These are phyloP conservation scores for Sarocladiaceae sp. DNA, from an alignment of 2,329 filamentous ascomycete species.

Conservation along the genomic window DNA sequence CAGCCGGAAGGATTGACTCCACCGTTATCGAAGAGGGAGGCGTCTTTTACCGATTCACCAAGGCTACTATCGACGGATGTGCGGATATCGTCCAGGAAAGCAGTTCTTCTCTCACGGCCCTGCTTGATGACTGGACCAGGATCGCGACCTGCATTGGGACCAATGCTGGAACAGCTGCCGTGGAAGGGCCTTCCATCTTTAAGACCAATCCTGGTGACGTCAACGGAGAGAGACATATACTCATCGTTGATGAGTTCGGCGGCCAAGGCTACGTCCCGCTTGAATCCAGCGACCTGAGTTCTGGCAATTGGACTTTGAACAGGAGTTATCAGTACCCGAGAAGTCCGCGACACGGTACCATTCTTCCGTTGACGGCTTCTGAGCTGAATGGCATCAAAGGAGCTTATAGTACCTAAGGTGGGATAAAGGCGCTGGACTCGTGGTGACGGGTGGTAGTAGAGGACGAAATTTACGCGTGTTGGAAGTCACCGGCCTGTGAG, in stretches of 20 bases:
- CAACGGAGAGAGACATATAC: constrained; percentile 42
- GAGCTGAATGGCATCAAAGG: constrained; percentile 26
- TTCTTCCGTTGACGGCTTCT: constrained; percentile 37
- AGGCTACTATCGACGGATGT: constrained; percentile 38
- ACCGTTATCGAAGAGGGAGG: constrained; percentile 35
- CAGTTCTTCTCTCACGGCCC: constrained; percentile 31
- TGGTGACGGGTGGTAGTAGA: too few species aligned
- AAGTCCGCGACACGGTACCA: constrained; percentile 43
- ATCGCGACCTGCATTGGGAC: constrained; percentile 38
- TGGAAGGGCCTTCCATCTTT: constrained; percentile 43
- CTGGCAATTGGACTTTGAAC: constrained; percentile 37
- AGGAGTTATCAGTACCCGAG: constrained; percentile 34
- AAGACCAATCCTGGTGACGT: constrained; percentile 39
- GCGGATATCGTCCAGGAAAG: constrained; percentile 43
- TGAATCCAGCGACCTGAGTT: constrained; percentile 38
- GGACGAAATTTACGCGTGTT: too few species aligned
- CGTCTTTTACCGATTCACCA: constrained; percentile 42
- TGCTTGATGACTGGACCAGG: constrained; percentile 32
- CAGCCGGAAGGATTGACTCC: constrained; percentile 40
- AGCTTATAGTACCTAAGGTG: too few species aligned
- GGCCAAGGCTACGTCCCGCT: constrained; percentile 43
- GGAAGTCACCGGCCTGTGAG: too few species aligned
- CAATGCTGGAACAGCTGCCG: constrained; percentile 36
- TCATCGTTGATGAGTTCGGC: constrained; percentile 43
- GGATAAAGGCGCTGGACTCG: too few species aligned